Evolutionary conservation across 768 basidiomycete species (phyloP).

Genomic region (Boletus sp.): DNA sequence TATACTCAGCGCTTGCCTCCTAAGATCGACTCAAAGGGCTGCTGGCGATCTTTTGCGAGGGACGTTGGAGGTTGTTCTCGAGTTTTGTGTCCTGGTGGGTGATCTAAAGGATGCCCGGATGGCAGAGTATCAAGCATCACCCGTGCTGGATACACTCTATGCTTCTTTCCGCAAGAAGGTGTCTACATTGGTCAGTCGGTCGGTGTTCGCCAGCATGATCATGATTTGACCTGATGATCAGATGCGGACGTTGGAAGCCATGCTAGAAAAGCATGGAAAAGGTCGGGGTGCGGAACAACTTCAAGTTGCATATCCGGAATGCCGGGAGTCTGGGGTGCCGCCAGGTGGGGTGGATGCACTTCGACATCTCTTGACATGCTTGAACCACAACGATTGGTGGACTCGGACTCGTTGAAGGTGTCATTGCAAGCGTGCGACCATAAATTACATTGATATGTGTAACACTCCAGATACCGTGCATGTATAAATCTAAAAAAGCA

Average conservation of each 20-base stretch:
- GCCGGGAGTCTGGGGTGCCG: conserved; percentile 36
- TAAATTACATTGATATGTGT: conserved; percentile 10
- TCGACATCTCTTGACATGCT: conserved; percentile 50
- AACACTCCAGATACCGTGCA: conserved; percentile 2
- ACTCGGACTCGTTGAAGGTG: conserved; percentile 1
- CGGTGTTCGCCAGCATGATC: neutral
- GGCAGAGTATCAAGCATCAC: conserved; percentile 65
- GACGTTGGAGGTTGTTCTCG: conserved; percentile 62
- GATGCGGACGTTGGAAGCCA: conserved; percentile 54
- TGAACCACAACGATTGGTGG: conserved; percentile 66
- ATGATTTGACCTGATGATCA: conserved; percentile 28
- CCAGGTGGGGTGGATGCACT: conserved; percentile 55
- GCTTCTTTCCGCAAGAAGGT: conserved; percentile 54
- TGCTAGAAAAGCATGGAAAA: conserved; percentile 52
- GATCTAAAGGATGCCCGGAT: conserved; percentile 53
- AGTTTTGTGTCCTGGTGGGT: conserved; percentile 64
- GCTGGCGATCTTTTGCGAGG: conserved; percentile 65
- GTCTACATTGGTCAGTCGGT: conserved; percentile 51
- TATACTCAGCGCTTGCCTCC: conserved; percentile 71
- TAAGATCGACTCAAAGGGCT: conserved; percentile 64
- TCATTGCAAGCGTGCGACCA: conserved; percentile 9
- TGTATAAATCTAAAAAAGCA: conserved; percentile 29
- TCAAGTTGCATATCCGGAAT: conserved; percentile 23
- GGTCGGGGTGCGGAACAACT: conserved; percentile 17
- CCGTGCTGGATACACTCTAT: conserved; percentile 53